A percentile compares a stretch with the other conserved stretches of the same genome.
Evolutionary conservation across 2,329 filamentous ascomycete species (phyloP).

Genomic region (Mycocentrospora acerina): DNA sequence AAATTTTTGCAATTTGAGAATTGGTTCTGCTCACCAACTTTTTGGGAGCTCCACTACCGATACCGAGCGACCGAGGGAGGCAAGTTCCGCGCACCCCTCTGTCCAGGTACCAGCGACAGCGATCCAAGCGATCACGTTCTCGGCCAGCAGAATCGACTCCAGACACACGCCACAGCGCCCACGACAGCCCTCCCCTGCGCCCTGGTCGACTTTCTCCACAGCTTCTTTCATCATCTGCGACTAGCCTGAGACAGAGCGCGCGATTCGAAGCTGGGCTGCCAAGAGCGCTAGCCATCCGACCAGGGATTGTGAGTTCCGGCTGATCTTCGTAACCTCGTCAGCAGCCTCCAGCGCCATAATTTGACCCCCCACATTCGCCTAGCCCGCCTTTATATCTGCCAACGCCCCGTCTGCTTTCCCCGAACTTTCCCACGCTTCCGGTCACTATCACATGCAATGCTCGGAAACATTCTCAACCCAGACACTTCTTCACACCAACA

Average conservation of each 20-base stretch:
- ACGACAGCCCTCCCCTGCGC: no score
- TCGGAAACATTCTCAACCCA: constrained; percentile 43
- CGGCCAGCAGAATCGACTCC: constrained; percentile 5
- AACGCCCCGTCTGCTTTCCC: constrained; percentile 41
- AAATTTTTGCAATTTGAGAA: constrained; percentile 15
- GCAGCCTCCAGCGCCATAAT: no score
- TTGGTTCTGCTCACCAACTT: constrained; percentile 13
- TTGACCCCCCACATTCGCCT: constrained; percentile 24
- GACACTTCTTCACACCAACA: constrained; percentile 23
- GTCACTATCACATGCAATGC: constrained; percentile 44
- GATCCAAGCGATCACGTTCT: constrained; percentile 10
- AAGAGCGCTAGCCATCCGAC: constrained; percentile 21
- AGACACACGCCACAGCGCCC: constrained; percentile 1
- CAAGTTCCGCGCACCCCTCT: constrained; percentile 12
- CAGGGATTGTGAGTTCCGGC: constrained; percentile 5
- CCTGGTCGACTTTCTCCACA: constrained; percentile 15
- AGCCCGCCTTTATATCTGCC: constrained; percentile 38
- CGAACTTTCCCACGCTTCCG: constrained; percentile 39
- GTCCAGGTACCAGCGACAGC: constrained; percentile 8
- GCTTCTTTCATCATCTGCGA: constrained; percentile 8
- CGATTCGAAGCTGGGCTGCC: neutral
- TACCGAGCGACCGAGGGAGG: constrained; percentile 3
- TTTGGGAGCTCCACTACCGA: constrained; percentile 12
- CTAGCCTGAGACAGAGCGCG: neutral
- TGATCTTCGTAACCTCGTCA: no score